phyloP scores from a whole-genome alignment of 495 filamentous ascomycete species.

The Aspergillus avenaceus region DNA sequence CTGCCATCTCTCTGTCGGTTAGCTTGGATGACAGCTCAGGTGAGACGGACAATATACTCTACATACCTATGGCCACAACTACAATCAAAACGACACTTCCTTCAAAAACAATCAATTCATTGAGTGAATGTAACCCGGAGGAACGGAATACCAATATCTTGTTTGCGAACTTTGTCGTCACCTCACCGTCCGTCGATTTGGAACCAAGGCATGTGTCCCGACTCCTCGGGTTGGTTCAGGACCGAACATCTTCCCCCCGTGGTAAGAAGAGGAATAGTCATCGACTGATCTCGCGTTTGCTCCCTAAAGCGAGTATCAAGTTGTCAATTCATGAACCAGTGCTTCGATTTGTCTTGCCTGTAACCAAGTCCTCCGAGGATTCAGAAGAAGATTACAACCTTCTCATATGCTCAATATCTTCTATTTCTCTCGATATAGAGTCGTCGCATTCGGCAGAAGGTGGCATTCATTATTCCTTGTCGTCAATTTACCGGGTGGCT shows the following conservation, averaged over 20 bases:
- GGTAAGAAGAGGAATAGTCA: slow-evolving; percentile 47
- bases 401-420: slow-evolving; percentile 89
- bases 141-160: slow-evolving; percentile 95
- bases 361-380: slow-evolving; percentile 55
- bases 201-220: slow-evolving; percentile 90
- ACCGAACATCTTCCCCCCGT: slow-evolving; percentile 48
- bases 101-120: slow-evolving; percentile 84
- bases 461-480: slow-evolving; percentile 80
- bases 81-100: slow-evolving; percentile 93
- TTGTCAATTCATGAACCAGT: slow-evolving; percentile 96
- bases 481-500: slow-evolving; percentile 74
- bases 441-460: slow-evolving; percentile 87
- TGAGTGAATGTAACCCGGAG: slow-evolving; percentile 66
- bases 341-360: slow-evolving; percentile 78
- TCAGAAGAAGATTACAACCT: slow-evolving; percentile 75
- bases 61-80: slow-evolving; percentile 96
- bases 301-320: slow-evolving; percentile 94
- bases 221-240: slow-evolving; percentile 67
- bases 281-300: slow-evolving; percentile 78
- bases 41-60: slow-evolving; percentile 80
- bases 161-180: slow-evolving; percentile 92
- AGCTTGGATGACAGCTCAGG: slow-evolving; percentile 84
- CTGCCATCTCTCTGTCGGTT: slow-evolving; percentile 86
- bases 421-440: slow-evolving; percentile 85
- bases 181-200: slow-evolving; percentile 92